These are phyloP conservation scores for Maudiozyma turicensis DNA, from an alignment of 805 yeast species.

Conservation along the genomic window DNA sequence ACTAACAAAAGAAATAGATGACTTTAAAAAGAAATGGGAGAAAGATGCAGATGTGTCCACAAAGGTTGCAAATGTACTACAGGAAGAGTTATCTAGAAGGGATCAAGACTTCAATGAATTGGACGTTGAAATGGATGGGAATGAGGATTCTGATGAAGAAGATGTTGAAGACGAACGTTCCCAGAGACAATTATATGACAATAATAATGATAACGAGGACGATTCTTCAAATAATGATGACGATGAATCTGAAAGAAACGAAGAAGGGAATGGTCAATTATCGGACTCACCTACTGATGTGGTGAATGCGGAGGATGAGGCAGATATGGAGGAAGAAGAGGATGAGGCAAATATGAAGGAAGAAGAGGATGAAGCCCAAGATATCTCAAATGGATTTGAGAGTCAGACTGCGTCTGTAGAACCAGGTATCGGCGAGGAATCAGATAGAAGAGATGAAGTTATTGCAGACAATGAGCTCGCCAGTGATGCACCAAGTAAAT, in stretches of 20 bases:
- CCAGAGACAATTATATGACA: slow-evolving; percentile 4
- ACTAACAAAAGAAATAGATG: slow-evolving; percentile 13
- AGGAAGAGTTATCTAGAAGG: slow-evolving; percentile 20
- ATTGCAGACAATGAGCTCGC: too few species aligned
- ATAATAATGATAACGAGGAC: slow-evolving; percentile 2
- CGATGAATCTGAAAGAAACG: slow-evolving; percentile 3
- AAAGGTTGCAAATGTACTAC: slow-evolving; percentile 18
- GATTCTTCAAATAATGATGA: slow-evolving; percentile 1
- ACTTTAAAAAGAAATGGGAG: slow-evolving; percentile 23
- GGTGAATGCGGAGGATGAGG: background rate
- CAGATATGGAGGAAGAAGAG: background rate
- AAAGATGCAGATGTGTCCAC: slow-evolving; percentile 24
- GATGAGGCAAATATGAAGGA: background rate
- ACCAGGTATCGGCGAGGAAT: too few species aligned
- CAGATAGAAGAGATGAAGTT: too few species aligned
- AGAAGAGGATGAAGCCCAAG: background rate
- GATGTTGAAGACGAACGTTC: slow-evolving; percentile 5
- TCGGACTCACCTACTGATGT: background rate
- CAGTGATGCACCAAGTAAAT: too few species aligned
- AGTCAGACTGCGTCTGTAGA: too few species aligned
- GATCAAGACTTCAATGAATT: slow-evolving; percentile 7
- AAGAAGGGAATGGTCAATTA: background rate
- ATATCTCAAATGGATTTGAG: background rate
- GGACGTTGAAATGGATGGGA: background rate
- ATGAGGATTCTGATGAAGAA: slow-evolving; percentile 8